Base-by-base conservation (phyloP, 1,284 basidiomycete genomes). In the Pseudozyma pruni region DNA sequence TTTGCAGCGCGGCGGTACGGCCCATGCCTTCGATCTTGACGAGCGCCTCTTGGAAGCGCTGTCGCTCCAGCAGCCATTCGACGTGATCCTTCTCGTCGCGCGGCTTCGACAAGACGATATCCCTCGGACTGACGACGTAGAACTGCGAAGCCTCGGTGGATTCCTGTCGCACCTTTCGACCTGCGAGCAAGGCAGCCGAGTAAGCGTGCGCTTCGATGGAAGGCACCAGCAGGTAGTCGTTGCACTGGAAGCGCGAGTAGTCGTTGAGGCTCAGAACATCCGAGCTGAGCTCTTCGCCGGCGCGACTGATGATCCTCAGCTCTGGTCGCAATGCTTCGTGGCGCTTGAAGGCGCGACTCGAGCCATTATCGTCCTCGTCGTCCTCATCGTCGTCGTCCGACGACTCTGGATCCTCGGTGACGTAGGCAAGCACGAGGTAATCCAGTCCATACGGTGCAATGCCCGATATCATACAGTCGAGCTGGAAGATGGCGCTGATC, bases 391-490 rank as follows among this genome's bases (percentile, higher is more conserved):
- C 48, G 0, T 48, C 46, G 9, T 62, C 61, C 7, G 48, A 47
- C 8, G 73, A 74, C 59, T 84, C 47, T 5, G 54, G 58, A 52
- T 84, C 77, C 78, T 85, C 72, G 69, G 84, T 61, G 68, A 83
- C 50, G 81, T 85, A 97, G 0, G 93, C 92, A 42, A 98, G 85
- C 16, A 95, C 86, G 46, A 98, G 87, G 82, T 94, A 91, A 31
- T 76, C 68, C 10, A 72, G 54, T 2, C 72, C 88, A 79, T 94
- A 91, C 3, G 92, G 90, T 2, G 91, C 88, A 47, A 98, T 89
- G 19, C 94, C 94, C 1, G 93, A 88, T 25, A 98, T 89, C 91
- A 97, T 94, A 81, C 92, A 94, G 82, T 98, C 96, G 35, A 98
- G 86, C 78, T 95, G 90, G 81, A 98, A 93, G 38, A 94, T 90